Evolutionary conservation across 164 flowering plant species (phyloP).

Genomic region (Vitis labrusca): DNA sequence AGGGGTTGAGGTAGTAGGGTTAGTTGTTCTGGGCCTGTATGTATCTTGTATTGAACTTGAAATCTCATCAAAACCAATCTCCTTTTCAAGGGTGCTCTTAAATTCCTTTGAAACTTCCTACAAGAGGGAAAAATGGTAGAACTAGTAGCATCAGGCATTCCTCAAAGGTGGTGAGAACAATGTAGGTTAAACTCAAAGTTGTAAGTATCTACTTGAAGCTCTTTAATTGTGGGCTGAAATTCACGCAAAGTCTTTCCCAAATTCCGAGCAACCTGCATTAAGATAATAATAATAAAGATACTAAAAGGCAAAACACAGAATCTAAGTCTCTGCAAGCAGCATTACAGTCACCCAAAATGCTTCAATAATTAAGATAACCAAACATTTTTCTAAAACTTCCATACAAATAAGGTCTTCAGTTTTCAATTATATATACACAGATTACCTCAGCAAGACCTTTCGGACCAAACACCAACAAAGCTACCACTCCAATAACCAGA

Average conservation of each 20-base stretch:
- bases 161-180: background rate
- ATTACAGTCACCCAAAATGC: too few relatives aligned
- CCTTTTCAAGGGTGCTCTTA: slow-evolving; percentile 87
- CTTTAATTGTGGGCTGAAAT: slow-evolving; percentile 94
- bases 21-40: slow-evolving; percentile 20
- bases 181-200: slow-evolving; percentile 3
- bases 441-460: slow-evolving; percentile 98
- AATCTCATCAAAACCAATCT: slow-evolving; percentile 91
- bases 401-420: slow-evolving; percentile 2
- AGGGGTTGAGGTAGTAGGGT: slow-evolving; percentile 21
- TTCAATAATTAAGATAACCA: too few relatives aligned
- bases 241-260: slow-evolving; percentile 89
- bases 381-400: background rate
- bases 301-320: background rate
- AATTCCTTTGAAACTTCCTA: slow-evolving; percentile 98
- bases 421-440: background rate
- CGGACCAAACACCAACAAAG: slow-evolving; percentile 97
- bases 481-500: slow-evolving; percentile 96
- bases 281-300: slow-evolving; percentile 3
- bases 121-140: background rate
- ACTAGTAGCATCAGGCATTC: background rate
- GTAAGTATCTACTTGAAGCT: slow-evolving; percentile 73
- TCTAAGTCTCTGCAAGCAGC: too few relatives aligned
- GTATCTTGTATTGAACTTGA: slow-evolving; percentile 36
- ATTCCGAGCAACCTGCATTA: slow-evolving; percentile 83